phyloP scores from a whole-genome alignment of 768 basidiomycete species.

The Auriscalpium microsporum region DNA sequence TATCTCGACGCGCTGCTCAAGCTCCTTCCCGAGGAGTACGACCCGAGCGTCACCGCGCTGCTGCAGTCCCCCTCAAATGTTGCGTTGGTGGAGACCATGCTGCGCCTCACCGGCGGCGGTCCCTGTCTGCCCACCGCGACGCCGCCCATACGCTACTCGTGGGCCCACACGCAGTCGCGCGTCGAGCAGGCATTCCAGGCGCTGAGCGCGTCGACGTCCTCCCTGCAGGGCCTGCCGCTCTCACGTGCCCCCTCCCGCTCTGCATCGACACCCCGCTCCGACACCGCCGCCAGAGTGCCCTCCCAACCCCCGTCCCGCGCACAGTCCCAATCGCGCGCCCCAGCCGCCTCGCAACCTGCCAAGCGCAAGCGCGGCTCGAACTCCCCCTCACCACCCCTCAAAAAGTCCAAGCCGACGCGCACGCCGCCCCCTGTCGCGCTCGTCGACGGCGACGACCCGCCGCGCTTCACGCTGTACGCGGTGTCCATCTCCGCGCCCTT shows the following conservation, averaged over 20 bases:
- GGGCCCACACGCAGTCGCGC: not conserved
- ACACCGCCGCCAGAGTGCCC: no score
- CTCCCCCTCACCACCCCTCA: not conserved
- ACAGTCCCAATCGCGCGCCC: not conserved
- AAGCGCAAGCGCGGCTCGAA: slow-evolving; percentile 8
- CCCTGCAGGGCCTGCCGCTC: not conserved
- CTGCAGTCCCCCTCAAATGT: not conserved
- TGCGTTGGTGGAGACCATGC: slow-evolving; percentile 4
- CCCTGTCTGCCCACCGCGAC: not conserved
- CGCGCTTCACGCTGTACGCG: slow-evolving; percentile 51
- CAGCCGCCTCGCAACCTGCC: not conserved
- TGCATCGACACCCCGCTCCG: no score
- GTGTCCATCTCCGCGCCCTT: slow-evolving; percentile 67
- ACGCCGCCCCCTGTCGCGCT: not conserved
- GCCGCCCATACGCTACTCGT: slow-evolving; percentile 4
- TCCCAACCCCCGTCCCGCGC: not conserved
- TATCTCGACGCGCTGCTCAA: slow-evolving; percentile 8
- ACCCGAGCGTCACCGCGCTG: not conserved
- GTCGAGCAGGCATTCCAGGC: not conserved
- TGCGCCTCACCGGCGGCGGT: slow-evolving; percentile 3
- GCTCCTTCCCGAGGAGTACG: slow-evolving; percentile 1
- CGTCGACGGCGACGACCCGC: slow-evolving; percentile 28
- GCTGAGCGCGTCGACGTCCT: not conserved
- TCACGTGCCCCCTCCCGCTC: no score
- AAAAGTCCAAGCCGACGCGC: slow-evolving; percentile 1